Evolutionary conservation across 139 green algal species (phyloP), one percentile per base, ranked within the genome.

Genomic region (Edaphochlamys debaryana): DNA sequence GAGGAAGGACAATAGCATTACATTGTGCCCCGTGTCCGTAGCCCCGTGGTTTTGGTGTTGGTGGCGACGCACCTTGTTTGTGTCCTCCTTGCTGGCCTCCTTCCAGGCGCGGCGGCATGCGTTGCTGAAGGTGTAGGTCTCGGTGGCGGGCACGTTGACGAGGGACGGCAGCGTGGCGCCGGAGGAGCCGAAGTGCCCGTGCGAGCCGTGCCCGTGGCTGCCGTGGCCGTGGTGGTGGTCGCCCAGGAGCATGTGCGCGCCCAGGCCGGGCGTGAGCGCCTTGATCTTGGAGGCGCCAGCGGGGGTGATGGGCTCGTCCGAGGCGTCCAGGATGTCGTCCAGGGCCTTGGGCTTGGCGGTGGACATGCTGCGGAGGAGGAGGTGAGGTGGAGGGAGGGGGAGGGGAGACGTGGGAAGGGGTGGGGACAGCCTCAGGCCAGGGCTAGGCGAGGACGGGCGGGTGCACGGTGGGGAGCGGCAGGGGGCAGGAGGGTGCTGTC

Each of bases 81-180:
- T 7, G 48, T 86, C 80, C 20, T 74, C 80, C 60, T 80, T 80
- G 45, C 29, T 62, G 15, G 63, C 63, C 66, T 79, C 82, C 82
- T 87, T 87, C 82, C 82, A 87, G 4, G 82, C 82, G 11, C 74
- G 74, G 36, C 79, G 67, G 67, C 82, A 87, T 4, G 82, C 82
- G n/a, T 70, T 84, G 32, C 67, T 52, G 56, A 87, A 87, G 32
- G 70, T 87, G 82, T 84, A 87, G 30, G 82, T 87, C 74, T 87
- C 73, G 19, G 70, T 72, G 32, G 82, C 64, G 4, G 82, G 82
- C 30, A 87, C 73, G 40, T 87, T 75, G 45, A 83, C 82, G 30
- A 87, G 50, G 22, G 71, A 73, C 27, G 81, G 81, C 27, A 87
- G 75, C 45, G 81, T 87, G 48, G 72, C 63, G 32, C 81, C 81